Base-by-base conservation (phyloP, 352 stramenopile species). In the Pythium coloratum region DNA sequence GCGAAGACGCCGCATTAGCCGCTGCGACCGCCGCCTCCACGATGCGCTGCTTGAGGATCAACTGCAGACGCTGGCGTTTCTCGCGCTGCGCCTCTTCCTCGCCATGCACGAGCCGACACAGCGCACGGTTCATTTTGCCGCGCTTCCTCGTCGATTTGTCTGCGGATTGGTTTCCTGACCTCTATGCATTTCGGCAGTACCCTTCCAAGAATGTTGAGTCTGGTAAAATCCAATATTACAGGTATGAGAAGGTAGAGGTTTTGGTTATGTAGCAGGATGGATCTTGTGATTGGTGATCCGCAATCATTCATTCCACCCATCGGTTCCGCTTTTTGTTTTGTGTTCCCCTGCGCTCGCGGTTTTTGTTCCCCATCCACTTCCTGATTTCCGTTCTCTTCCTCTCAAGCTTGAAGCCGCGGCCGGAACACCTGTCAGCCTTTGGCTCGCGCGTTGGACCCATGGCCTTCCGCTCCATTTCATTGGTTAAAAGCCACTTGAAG, bases 61-160 rank as follows among this genome's bases (percentile, higher is more conserved):
- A 34, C 67, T 80, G 76, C 59, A 69, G 66, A 9, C 60, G 58
- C 47, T 69, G 53, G 13, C 75, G 73, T 65, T 78, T 78, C 65
- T 83, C 70, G 38, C 66, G 67, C 57, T 69, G 61, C 18, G 62
- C 67, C 34, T 71, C 64, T 47, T 83, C 76, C 46, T 80, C 73
- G 13, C 58, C 70, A 26, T 60, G 64, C 64, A 83, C 76, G 65
- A 79, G 47, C 16, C 71, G 67, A 59, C 76, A 71, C 33, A 83
- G 59, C 51, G 64, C 56, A 4, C 63, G 64, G 40, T 74, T 83
- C 76, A 74, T 73, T 7, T n/a, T 61, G 16, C 46, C 46, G n/a
- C 18, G 2, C 46, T 30, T 30, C 46, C 14, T n/a, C 18, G 10
- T 26, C 18, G n/a, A 26, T 53, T 12, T 53, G 20, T 56, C 34